These are phyloP conservation scores for Tilletia indica DNA, from an alignment of 1,284 basidiomycete species.

Conservation along the genomic window DNA sequence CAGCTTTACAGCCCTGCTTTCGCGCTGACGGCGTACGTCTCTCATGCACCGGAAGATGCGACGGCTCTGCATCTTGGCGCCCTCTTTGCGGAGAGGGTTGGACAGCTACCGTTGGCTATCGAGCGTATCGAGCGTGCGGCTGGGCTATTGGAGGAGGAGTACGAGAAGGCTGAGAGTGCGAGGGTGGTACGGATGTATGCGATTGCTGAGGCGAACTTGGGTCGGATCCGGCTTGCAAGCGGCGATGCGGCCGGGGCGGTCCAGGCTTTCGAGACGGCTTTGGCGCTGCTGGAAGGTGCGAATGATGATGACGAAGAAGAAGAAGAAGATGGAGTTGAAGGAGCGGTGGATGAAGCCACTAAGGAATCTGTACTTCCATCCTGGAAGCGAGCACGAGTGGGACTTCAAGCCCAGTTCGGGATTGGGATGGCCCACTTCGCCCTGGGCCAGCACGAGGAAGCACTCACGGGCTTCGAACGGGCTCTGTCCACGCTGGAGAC, in stretches of 20 bases:
- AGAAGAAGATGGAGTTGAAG: constrained; percentile 48
- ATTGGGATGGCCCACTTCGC: constrained; percentile 6
- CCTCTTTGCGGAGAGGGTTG: constrained; percentile 79
- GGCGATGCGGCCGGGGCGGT: constrained; percentile 65
- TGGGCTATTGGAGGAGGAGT: constrained; percentile 74
- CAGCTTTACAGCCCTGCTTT: constrained; percentile 64
- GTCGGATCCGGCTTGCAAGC: constrained; percentile 69
- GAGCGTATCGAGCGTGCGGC: constrained; percentile 69
- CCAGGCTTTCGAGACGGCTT: constrained; percentile 70
- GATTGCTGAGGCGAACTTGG: constrained; percentile 79
- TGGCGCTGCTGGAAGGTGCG: constrained; percentile 68
- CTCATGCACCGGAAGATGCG: constrained; percentile 69
- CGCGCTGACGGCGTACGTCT: constrained; percentile 73
- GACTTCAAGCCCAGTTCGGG: constrained; percentile 13
- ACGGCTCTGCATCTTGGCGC: constrained; percentile 80
- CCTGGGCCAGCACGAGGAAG: background rate
- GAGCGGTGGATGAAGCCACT: constrained; percentile 53
- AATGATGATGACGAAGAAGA: constrained; percentile 58
- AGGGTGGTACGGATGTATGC: constrained; percentile 75
- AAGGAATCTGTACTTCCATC: constrained; percentile 4
- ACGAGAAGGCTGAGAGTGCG: constrained; percentile 80
- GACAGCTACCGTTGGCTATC: constrained; percentile 67
- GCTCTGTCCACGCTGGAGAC: constrained; percentile 2
- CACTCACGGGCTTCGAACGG: background rate
- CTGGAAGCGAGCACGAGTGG: constrained; percentile 17